phyloP scores from a whole-genome alignment of 1,284 basidiomycete genomes.

The Vanrija sp. region DNA sequence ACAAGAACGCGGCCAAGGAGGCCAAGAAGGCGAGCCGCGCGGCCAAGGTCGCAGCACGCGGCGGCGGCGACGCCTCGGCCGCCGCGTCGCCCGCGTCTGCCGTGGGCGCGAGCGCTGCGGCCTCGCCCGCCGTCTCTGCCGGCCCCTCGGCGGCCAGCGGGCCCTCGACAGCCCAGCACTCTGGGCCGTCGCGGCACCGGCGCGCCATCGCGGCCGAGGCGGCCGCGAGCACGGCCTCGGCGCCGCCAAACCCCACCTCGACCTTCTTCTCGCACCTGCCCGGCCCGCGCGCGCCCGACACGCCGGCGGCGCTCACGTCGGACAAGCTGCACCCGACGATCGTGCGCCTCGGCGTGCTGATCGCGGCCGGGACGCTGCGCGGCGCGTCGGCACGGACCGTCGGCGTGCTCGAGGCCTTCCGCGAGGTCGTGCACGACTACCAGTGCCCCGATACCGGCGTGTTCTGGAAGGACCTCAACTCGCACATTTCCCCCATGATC shows the following conservation, averaged over 20 bases:
- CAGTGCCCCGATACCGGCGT: constrained; percentile 42
- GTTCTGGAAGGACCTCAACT: constrained; percentile 45
- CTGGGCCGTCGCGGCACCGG: constrained; percentile 13
- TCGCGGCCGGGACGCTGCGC: constrained; percentile 38
- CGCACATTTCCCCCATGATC: constrained; percentile 49
- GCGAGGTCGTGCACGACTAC: constrained; percentile 49
- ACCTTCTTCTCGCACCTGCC: constrained; percentile 63
- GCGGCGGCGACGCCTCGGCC: constrained; percentile 1
- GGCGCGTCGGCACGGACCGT: constrained; percentile 52
- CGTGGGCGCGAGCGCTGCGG: neutral
- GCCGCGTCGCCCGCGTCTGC: constrained; percentile 1
- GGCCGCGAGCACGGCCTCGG: constrained; percentile 10
- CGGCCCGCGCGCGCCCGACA: constrained; percentile 45
- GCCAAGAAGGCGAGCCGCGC: constrained; percentile 47
- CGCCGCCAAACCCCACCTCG: constrained; percentile 13
- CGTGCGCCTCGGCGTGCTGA: constrained; percentile 44
- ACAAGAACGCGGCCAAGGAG: constrained; percentile 41
- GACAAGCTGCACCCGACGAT: constrained; percentile 45
- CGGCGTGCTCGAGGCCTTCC: constrained; percentile 52
- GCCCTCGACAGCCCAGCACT: neutral
- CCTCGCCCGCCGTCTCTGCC: no score
- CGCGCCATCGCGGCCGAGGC: constrained; percentile 6
- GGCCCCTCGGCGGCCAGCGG: neutral
- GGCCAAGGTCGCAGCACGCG: constrained; percentile 42
- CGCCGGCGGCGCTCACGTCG: constrained; percentile 25